Evolutionary conservation across 306 rosid species (phyloP), one percentile per base, ranked within the genome.

Genomic region (Chamaecrista fasciculata): DNA sequence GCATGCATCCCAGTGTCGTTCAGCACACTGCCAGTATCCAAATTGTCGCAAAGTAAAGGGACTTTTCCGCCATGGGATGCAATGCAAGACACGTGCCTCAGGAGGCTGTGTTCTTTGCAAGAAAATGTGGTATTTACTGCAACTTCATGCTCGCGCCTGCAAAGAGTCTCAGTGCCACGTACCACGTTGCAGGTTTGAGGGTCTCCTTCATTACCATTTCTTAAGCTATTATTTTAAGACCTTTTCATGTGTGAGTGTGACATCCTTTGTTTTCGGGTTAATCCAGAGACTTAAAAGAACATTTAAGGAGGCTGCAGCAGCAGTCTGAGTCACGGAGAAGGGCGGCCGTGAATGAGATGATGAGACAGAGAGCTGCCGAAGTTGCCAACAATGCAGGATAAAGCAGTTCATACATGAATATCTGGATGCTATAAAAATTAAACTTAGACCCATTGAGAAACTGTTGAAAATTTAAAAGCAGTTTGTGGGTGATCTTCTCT

Each of bases 351-450:
- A 95, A 85, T 88, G 99, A 95, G 80, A 95, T 95, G 97, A 95
- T 95, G 99, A 91, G 99, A 80, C 97, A 94, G 83, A 85, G 99
- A 82, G 99, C 99, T 64, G 97, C 95, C 11, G 99, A 95, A 85
- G 89, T 87, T 75, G 90, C 93, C 56, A 92, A 75, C 82, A 91
- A 78, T 66, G 75, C 88, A 31, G 86, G 89, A 63, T 95, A 79
- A n/a, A 89, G 68, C 72, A 69, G 33, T 69, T 52, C 72, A 63
- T 70, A n/a, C n/a, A 49, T 84, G 78, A 68, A 83, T 55, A 76
- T 75, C 76, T 73, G 62, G 51, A 60, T 44, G 50, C 72, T 66
- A 67, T 66, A 68, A 69, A 66, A 43, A 78, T 64, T n/a, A n/a
- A 69, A 73, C 76, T 66, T 21, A 39, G 66, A 58, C 36, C 68